Base-by-base conservation (phyloP, 148 eudicot species). In the Chenopodium berlandieri region DNA sequence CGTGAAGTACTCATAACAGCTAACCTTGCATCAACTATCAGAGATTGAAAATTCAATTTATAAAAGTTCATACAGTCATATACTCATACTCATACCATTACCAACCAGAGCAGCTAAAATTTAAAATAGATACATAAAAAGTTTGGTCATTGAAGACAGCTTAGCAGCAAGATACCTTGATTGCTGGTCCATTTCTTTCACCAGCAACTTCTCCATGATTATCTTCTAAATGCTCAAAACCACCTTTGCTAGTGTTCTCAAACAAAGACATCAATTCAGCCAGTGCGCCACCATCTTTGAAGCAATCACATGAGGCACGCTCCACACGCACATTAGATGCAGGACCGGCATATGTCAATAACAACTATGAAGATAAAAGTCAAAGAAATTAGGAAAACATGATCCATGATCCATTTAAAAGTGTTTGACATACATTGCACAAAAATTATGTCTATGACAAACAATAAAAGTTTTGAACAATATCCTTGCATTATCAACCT, bases 321-420 rank as follows among this genome's bases (percentile, higher is more conserved):
- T 93, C 98, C 85, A 94, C 87, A 14, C 99, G 88, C 69, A 92
- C 91, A 88, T 94, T 90, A 79, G 97, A 92, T 75, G 97, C 83
- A 31, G 97, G 94, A 78, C 99, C 97, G 82, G 97, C 97, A 85
- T 94, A 94, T 75, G 91, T 88, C 82, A 87, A 80, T 77, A 95
- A 86, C 87, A 94, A 82, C 99, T 95, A 86, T 22, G 84, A 37
- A 81, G 11, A 74, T 56, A 77, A 10, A 52, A 52, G 23, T 63
- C 9, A 72, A 76, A 79, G 5, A 2, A 48, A 40, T 63, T 4
- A 79, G 16, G 50, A 58, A 48, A 52, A 65, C 4, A 27, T 14
- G 73, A 60, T 22, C 37, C 44, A 30, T 40, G 31, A 22, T 19
- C 20, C 20, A 63, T 62, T 75, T 60, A 44, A 48, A 7, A 20